Evolutionary conservation across 2,329 filamentous ascomycete genomes (phyloP), one percentile per base, ranked within the genome.

Genomic region (Tolypocladium sp.): DNA sequence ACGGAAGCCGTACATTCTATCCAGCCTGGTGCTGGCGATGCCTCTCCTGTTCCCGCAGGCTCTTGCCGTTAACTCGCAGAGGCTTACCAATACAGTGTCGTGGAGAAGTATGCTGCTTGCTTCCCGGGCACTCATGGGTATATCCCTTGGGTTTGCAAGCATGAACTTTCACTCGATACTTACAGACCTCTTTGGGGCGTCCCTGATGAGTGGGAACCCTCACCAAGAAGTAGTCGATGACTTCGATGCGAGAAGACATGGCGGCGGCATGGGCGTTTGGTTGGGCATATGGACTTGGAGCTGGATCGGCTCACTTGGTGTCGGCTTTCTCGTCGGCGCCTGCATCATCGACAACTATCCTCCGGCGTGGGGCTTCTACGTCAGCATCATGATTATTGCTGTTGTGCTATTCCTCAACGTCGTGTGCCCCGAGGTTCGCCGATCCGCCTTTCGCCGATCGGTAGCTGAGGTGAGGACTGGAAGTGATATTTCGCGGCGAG

Each of bases 211-310:
- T 66, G 78, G 79, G 46, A 84, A 85, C 55, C 88, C 89, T 2
- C 88, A 91, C 66, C 86, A 90, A 71, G 89, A 91, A 67, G 74
- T 88, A 25, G 85, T 88, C 1, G 81, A 87, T 59, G 73, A 80
- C 15, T 83, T 83, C 64, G 89, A 92, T 70, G 82, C 89, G 22
- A 82, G 89, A 58, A 79, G 89, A 46, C 87, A 91, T 67, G 90
- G 90, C 9, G 88, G 89, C 15, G 89, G 90, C 0, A 86, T 92
- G 76, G 90, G 90, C 0, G 76, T 89, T n/a, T 92, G 89, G 90
- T 77, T 91, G 12, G 87, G 88, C 1, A 79, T 89, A 58, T 92
- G 89, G 88, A 86, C 87, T 0, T 92, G 87, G 84, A 90, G 87
- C 68, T 89, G 84, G 71, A 84, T 90, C 65, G 87, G 86, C 7